phyloP scores from a whole-genome alignment of 352 stramenopile species.

The Globisporangium orthogonon region DNA sequence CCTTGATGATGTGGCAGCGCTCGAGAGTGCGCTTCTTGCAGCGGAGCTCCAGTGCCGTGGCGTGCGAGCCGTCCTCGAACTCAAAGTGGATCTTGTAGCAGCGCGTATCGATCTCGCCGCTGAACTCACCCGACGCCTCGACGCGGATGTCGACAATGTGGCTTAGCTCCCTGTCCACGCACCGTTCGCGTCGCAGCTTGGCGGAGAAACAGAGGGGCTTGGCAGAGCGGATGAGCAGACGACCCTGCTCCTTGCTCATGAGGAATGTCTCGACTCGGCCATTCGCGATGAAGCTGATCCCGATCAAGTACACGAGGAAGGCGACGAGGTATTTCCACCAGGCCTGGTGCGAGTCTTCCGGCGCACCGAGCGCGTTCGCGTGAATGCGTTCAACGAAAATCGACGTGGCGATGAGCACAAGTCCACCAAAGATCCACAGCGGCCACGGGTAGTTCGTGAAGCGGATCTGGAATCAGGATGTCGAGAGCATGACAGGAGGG shows the following conservation, averaged over 20 bases:
- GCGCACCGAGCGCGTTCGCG: constrained; percentile 15
- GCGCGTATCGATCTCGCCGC: constrained; percentile 57
- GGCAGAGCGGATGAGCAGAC: constrained; percentile 34
- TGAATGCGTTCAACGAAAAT: constrained; percentile 56
- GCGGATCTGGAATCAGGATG: constrained; percentile 25
- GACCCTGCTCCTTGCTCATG: constrained; percentile 39
- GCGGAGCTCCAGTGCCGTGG: constrained; percentile 43
- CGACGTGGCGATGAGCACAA: constrained; percentile 46
- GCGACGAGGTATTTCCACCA: constrained; percentile 75
- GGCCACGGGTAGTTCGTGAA: constrained; percentile 54
- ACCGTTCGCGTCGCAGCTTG: constrained; percentile 26
- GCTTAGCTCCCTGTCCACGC: constrained; percentile 45
- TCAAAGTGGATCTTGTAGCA: constrained; percentile 72
- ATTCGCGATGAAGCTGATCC: constrained; percentile 35
- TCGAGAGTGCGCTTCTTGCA: constrained; percentile 53
- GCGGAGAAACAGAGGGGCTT: constrained; percentile 41
- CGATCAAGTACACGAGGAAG: constrained; percentile 37
- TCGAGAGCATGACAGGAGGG: not conserved
- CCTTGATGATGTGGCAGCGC: constrained; percentile 50
- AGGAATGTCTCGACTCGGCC: constrained; percentile 56
- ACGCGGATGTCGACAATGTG: constrained; percentile 57
- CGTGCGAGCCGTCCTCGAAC: constrained; percentile 52
- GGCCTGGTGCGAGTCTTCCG: constrained; percentile 11
- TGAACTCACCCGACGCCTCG: constrained; percentile 56
- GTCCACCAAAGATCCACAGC: constrained; percentile 42